Conservation (phyloP, 495 filamentous ascomycete genomes). For the Penicillium steckii region DNA sequence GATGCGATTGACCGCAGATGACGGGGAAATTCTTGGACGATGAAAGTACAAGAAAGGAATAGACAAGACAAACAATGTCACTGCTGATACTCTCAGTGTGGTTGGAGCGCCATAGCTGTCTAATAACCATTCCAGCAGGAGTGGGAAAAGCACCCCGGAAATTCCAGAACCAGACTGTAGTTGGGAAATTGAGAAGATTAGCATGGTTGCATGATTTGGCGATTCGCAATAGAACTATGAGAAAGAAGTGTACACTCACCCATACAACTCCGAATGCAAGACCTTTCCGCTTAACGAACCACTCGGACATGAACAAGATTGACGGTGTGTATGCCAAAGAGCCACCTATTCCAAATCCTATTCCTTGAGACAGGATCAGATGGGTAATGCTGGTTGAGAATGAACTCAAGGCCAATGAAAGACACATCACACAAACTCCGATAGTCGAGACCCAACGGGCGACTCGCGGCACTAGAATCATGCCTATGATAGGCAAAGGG, state of each 20-base stretch:
- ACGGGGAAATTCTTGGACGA: constrained; percentile 46
- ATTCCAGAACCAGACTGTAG: constrained; percentile 36
- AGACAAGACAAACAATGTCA: constrained; percentile 43
- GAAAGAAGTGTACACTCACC: constrained; percentile 9
- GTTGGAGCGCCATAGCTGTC: constrained; percentile 48
- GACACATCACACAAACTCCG: constrained; percentile 41
- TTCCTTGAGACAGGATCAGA: constrained; percentile 49
- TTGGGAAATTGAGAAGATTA: too few species aligned
- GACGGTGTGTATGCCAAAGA: constrained; percentile 45
- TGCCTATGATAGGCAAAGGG: constrained; percentile 36
- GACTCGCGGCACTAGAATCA: constrained; percentile 26
- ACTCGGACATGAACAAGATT: constrained; percentile 50
- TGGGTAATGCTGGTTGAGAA: constrained; percentile 43
- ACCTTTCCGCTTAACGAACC: constrained; percentile 48
- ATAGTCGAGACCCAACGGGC: constrained; percentile 32
- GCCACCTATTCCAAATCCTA: constrained; percentile 45
- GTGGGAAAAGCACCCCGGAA: constrained; percentile 43
- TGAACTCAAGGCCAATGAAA: constrained; percentile 41
- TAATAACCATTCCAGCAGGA: constrained; percentile 48
- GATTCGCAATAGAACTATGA: too few species aligned
- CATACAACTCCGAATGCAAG: constrained; percentile 49
- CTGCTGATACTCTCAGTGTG: constrained; percentile 46
- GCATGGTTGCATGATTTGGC: too few species aligned
- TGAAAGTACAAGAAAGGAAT: constrained; percentile 55
- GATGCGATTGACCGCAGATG: constrained; percentile 13